A percentile compares a stretch with the other conserved stretches of the same genome.
phyloP scores from a whole-genome alignment of 257 asterid genomes.

The Jaltomata sinuosa region DNA sequence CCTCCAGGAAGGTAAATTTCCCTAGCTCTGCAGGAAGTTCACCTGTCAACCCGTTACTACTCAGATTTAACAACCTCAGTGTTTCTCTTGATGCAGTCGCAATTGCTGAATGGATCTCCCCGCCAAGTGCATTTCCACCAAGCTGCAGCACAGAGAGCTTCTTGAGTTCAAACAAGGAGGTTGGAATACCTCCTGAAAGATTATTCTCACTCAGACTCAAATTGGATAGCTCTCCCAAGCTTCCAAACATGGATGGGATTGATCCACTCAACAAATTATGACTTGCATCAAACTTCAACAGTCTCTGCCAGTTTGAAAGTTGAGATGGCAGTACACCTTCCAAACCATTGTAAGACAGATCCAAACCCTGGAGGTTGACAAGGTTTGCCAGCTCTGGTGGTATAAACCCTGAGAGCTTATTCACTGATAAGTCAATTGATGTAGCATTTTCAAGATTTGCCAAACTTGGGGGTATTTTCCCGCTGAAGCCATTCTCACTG shows the following conservation, averaged over 20 bases:
- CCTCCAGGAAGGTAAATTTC: slow-evolving; percentile 51
- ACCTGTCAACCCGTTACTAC: slow-evolving; percentile 50
- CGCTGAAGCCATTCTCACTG: slow-evolving; percentile 44
- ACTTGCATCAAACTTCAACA: slow-evolving; percentile 46
- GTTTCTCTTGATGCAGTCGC: slow-evolving; percentile 26
- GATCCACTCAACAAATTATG: slow-evolving; percentile 54
- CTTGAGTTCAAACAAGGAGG: slow-evolving; percentile 39
- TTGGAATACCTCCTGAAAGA: slow-evolving; percentile 44
- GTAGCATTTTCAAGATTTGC: slow-evolving; percentile 34
- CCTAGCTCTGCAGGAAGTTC: slow-evolving; percentile 47
- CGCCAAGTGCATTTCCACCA: slow-evolving; percentile 57
- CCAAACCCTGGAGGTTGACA: slow-evolving; percentile 30
- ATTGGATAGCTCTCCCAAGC: slow-evolving; percentile 34
- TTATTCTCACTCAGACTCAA: slow-evolving; percentile 55
- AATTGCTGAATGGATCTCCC: slow-evolving; percentile 34
- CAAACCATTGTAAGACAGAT: slow-evolving; percentile 53
- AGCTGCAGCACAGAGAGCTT: slow-evolving; percentile 52
- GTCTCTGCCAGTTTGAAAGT: slow-evolving; percentile 37
- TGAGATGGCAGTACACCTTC: slow-evolving; percentile 44
- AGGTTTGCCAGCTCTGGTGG: slow-evolving; percentile 57
- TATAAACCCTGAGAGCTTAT: slow-evolving; percentile 44
- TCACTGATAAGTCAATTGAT: slow-evolving; percentile 45
- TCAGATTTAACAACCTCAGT: slow-evolving; percentile 50
- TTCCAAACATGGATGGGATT: slow-evolving; percentile 38
- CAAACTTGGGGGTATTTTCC: slow-evolving; percentile 51